Base-by-base conservation (phyloP, 2,329 filamentous ascomycete species). In the Fonsecaea multimorphosa region DNA sequence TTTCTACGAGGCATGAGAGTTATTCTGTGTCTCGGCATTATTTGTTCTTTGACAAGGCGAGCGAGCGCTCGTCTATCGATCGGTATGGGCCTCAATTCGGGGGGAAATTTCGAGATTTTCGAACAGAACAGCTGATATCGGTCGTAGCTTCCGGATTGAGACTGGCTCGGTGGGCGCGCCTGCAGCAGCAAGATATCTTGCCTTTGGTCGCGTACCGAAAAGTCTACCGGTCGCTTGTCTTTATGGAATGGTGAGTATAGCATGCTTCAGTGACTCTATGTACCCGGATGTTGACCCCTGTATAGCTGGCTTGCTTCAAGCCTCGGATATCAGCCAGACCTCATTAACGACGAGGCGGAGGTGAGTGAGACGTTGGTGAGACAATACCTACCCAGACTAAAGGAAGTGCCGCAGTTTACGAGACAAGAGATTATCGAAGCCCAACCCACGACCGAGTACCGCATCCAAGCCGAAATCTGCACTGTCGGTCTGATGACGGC, bases 1-100 rank as follows among this genome's bases (percentile, higher is more conserved):
- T 65, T 52, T 11, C 32, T 65, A 6, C 58, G 58, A 46, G 63
- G 63, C 52, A 65, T 65, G 63, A 58, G 63, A 40, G 53, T 60
- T 16, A 12, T 65, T 14, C 29, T 64, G 24, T 64, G 57, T 49
- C 51, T 64, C n/a, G 55, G 62, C 57, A 64, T 64, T 24, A 56
- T 60, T n/a, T 65, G 52, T 3, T 65, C 61, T 58, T 53, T 61
- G 58, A 65, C 63, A 3, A 65, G 61, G 44, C 51, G 63, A 16
- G 32, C 29, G 16, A 65, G 53, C 34, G 58, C 63, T 46, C 58
- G 63, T 11, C 31, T 57, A 32, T 65, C 58, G 19, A 44, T 65
- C 27, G 52, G 62, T 64, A 58, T 1, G 51, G n/a, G n/a, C n/a
- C n/a, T 46, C 14, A 9, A n/a, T 9, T 11, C n/a, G 9, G 3